Base-by-base conservation (phyloP, 208 protist species). In the Endotrypanum monterogeii region DNA sequence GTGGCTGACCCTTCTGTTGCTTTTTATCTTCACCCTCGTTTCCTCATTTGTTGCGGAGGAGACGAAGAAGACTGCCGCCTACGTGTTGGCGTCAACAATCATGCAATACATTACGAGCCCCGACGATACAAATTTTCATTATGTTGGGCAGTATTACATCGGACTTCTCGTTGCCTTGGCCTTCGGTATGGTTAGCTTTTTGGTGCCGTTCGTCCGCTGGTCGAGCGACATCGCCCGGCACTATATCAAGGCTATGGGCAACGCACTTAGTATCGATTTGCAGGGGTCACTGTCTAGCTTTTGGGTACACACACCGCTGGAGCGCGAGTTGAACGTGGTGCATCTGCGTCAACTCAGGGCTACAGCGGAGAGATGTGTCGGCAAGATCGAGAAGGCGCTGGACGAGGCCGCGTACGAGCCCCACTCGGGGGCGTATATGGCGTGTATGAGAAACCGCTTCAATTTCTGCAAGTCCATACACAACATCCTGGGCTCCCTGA, bases 41-140 rank as follows among this genome's bases (percentile, higher is more conserved):
- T 86, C 79, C 14, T 86, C 93, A 32, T 94, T 97, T 56, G 83
- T 97, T 30, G 90, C 90, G 16, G 90, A 97, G 78, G 81, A 93
- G 54, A 90, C 88, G 65, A 95, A 95, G 78, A 97, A 95, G 77
- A 97, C 89, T n/a, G 83, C 83, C 41, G 93, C 90, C n/a, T 97
- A 93, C 77, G 87, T 89, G 73, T 67, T 97, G 32, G 81, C 87
- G 23, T 83, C 89, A n/a, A 91, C 86, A 65, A 83, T 94, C 56
- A 94, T 97, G 90, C 82, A 94, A 69, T 87, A 91, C 80, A 81
- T 93, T 66, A 80, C 78, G 37, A 73, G 91, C 67, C 85, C 77
- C 20, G 69, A 50, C n/a, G 71, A 46, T 35, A 94, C 90, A 2
- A 81, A 85, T 56, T 87, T 88, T 57, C 32, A 61, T 67, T 97